Conservation (phyloP, 441 rosid genomes). For the Viola pubescens region DNA sequence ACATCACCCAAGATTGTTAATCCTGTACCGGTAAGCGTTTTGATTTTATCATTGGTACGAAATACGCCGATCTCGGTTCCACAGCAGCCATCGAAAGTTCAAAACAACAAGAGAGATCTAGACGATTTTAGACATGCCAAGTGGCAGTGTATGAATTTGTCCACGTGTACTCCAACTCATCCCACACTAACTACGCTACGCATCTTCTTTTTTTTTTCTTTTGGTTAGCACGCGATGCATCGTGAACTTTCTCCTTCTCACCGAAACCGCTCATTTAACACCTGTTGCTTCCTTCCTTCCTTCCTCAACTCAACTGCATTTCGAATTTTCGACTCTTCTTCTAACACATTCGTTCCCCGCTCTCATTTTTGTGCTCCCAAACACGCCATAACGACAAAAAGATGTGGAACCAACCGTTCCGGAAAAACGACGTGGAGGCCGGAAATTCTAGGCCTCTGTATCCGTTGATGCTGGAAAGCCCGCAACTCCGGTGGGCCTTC, state of each 20-base stretch:
- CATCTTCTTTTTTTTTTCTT: no score
- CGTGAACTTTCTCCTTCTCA: conserved; percentile 17
- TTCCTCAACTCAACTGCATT: neutral
- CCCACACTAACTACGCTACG: neutral
- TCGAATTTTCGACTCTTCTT: neutral
- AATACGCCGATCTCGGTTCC: neutral
- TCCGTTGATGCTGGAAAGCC: conserved; percentile 78
- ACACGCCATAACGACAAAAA: neutral
- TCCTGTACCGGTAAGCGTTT: no score
- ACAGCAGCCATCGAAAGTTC: neutral
- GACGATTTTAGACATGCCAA: conserved; percentile 5
- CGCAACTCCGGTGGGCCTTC: conserved; percentile 82
- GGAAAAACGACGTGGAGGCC: conserved; percentile 57
- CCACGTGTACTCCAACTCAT: conserved; percentile 8
- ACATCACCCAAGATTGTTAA: no score
- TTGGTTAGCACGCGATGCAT: conserved; percentile 10
- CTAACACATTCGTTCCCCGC: neutral
- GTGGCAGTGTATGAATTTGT: neutral
- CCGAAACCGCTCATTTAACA: neutral
- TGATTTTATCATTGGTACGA: no score
- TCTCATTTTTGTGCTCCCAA: neutral
- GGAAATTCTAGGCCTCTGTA: conserved; percentile 47
- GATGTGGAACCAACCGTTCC: conserved; percentile 52
- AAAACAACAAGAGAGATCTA: neutral
- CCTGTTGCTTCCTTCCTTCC: neutral